Conservation (phyloP, 306 rosid genomes). For the Arachis stenosperma region DNA sequence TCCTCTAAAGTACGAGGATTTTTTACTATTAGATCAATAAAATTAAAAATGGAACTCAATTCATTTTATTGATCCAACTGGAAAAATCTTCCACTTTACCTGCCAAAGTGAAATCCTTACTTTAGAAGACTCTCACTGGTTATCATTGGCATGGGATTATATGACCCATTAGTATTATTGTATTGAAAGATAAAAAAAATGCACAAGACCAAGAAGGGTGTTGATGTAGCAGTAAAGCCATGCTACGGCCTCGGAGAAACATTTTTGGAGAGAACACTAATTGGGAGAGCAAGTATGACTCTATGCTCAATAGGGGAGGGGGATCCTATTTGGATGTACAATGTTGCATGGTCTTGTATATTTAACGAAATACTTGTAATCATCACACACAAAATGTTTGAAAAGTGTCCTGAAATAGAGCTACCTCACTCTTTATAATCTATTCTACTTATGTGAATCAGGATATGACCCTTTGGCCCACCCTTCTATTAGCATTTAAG, state of each 20-base stretch:
- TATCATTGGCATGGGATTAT: not conserved
- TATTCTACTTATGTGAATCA: slow-evolving; percentile 50
- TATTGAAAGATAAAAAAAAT: not conserved
- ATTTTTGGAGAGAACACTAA: no score
- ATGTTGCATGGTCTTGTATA: not conserved
- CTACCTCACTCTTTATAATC: slow-evolving; percentile 27
- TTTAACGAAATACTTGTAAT: not conserved
- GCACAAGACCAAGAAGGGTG: not conserved
- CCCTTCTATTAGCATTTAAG: slow-evolving; percentile 76
- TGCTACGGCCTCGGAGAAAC: not conserved
- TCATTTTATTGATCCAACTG: no score
- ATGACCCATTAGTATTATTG: slow-evolving; percentile 4
- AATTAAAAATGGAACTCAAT: no score
- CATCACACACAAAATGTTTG: not conserved
- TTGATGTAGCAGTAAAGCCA: not conserved
- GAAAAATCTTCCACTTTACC: no score
- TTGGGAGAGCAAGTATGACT: no score
- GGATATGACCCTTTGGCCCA: slow-evolving; percentile 70
- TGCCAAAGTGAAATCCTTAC: no score
- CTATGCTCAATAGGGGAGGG: no score
- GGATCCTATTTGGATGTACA: not conserved
- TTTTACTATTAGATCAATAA: no score
- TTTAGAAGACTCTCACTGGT: no score
- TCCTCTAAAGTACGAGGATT: no score
- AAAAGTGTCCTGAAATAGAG: slow-evolving; percentile 6